Evolutionary conservation across 352 stramenopile species (phyloP).

Genomic region (Thraustochytrium sp.): DNA sequence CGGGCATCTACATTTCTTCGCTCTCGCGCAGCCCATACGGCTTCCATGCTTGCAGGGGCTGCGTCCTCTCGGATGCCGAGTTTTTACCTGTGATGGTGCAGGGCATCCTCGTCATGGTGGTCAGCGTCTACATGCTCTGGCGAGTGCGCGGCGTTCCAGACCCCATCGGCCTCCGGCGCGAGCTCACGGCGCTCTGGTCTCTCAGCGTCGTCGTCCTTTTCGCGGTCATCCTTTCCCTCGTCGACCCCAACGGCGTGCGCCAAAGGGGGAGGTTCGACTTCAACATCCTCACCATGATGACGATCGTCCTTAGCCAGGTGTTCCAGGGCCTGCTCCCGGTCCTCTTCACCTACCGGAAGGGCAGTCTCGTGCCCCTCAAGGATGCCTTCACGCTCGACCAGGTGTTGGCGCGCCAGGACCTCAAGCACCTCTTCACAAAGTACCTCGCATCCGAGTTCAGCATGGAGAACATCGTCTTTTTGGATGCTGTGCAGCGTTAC

Average conservation of each 20-base stretch:
- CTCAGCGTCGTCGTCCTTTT: not conserved
- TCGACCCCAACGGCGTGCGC: not conserved
- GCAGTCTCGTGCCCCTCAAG: not conserved
- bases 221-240: not conserved
- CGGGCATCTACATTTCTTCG: not conserved
- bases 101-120: not conserved
- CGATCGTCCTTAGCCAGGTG: not conserved
- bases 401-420: not conserved
- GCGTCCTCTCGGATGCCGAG: not conserved
- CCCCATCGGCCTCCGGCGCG: not conserved
- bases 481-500: constrained; percentile 37
- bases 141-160: not conserved
- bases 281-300: not conserved
- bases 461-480: constrained; percentile 38
- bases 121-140: not conserved
- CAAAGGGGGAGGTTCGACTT: not conserved
- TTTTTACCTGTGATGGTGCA: constrained; percentile 4
- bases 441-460: constrained; percentile 19
- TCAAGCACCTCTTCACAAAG: not conserved
- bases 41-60: not conserved
- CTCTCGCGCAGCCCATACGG: not conserved
- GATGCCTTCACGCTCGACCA: not conserved
- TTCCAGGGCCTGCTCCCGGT: not conserved
- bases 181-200: not conserved
- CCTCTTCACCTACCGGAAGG: not conserved